These are phyloP conservation scores for Salvia splendens DNA, from an alignment of 257 asterid genomes.

Conservation along the genomic window DNA sequence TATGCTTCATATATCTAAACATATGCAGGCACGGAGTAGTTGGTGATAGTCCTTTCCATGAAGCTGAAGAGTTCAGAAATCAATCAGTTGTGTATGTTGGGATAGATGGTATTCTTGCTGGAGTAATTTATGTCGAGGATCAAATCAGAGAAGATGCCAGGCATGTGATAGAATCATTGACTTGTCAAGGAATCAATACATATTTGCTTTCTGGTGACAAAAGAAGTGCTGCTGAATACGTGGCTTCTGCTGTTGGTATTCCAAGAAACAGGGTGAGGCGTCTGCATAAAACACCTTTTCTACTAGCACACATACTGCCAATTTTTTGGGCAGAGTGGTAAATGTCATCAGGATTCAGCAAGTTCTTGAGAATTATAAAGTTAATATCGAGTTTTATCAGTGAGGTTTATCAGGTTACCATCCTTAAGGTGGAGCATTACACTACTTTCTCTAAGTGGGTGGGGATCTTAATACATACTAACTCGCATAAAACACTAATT, in stretches of 20 bases:
- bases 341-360: slow-evolving; percentile 8
- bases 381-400: not conserved
- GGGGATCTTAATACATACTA: slow-evolving; percentile 17
- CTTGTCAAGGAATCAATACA: slow-evolving; percentile 73
- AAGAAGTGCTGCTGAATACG: slow-evolving; percentile 86
- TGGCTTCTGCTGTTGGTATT: slow-evolving; percentile 96
- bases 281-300: not conserved
- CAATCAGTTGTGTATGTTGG: slow-evolving; percentile 95
- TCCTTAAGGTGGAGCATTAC: slow-evolving; percentile 12
- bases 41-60: slow-evolving; percentile 57
- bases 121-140: slow-evolving; percentile 92
- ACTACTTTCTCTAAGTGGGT: slow-evolving; percentile 17
- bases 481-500: no score
- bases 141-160: slow-evolving; percentile 95
- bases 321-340: slow-evolving; percentile 9
- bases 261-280: slow-evolving; percentile 84
- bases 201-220: slow-evolving; percentile 97
- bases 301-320: not conserved
- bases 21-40: slow-evolving; percentile 81
- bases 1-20: slow-evolving; percentile 2
- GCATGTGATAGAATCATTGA: slow-evolving; percentile 75
- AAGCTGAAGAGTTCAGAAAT: slow-evolving; percentile 75
- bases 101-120: slow-evolving; percentile 80
- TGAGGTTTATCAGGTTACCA: slow-evolving; percentile 4
- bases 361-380: not conserved